Conservation (phyloP, 495 filamentous ascomycete species). For the Penicillium dipodomyicola region DNA sequence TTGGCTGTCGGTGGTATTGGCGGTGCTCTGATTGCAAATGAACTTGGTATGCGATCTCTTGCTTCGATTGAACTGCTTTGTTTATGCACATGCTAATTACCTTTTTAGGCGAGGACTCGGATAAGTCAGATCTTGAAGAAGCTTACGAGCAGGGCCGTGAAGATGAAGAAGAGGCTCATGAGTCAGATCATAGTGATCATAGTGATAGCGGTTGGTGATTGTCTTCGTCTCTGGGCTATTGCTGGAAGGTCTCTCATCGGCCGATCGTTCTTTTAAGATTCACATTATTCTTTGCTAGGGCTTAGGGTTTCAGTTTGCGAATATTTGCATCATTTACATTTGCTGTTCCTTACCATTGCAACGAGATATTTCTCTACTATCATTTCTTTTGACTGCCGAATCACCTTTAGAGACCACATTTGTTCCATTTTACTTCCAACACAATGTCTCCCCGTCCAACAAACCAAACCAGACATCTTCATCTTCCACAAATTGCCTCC, state of each 20-base stretch:
- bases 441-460: constrained; percentile 54
- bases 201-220: constrained; percentile 12
- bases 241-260: background rate
- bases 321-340: background rate
- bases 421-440: constrained; percentile 31
- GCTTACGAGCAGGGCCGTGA: constrained; percentile 27
- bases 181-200: constrained; percentile 15
- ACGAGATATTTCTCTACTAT: background rate
- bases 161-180: constrained; percentile 20
- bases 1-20: constrained; percentile 55
- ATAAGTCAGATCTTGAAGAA: constrained; percentile 14
- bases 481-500: constrained; percentile 43
- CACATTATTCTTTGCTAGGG: too few species aligned
- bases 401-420: background rate
- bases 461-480: constrained; percentile 53
- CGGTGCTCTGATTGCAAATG: constrained; percentile 55
- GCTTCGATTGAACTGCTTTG: background rate
- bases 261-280: background rate
- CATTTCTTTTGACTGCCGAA: background rate
- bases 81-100: background rate
- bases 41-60: constrained; percentile 42
- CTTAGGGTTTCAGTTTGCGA: background rate
- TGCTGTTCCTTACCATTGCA: background rate
- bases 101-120: constrained; percentile 16
- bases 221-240: background rate